phyloP scores from a whole-genome alignment of 208 protist genomes.

The Jaenimonas drosophilae region DNA sequence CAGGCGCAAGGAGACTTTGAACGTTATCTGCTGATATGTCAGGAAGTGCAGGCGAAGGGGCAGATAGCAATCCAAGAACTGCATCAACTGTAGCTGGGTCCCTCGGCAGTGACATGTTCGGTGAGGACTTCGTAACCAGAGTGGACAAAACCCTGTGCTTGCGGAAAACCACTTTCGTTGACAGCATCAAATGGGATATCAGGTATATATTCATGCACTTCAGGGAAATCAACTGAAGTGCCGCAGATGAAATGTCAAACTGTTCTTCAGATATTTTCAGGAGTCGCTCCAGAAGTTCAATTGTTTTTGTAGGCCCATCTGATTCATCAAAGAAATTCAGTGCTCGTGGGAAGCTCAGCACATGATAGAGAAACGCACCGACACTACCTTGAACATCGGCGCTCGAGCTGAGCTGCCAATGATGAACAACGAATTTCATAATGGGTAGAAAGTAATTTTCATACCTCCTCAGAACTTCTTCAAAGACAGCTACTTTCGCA shows the following conservation, averaged over 20 bases:
- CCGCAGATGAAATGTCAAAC: conserved; percentile 56
- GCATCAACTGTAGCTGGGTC: conserved; percentile 62
- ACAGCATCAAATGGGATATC: conserved; percentile 70
- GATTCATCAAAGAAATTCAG: conserved; percentile 53
- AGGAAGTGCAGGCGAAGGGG: conserved; percentile 33
- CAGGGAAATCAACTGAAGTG: conserved; percentile 39
- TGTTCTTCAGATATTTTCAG: conserved; percentile 56
- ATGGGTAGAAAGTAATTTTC: conserved; percentile 48
- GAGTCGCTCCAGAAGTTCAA: conserved; percentile 36
- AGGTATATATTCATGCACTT: conserved; percentile 75
- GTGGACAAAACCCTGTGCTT: conserved; percentile 64
- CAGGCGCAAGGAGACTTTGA: conserved; percentile 56
- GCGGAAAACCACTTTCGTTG: conserved; percentile 72
- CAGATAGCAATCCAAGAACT: conserved; percentile 50
- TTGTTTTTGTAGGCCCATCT: conserved; percentile 32
- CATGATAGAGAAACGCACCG: conserved; percentile 63
- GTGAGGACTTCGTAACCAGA: conserved; percentile 57
- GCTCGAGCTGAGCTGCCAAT: conserved; percentile 43
- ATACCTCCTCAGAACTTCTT: conserved; percentile 63
- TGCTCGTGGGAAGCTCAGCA: conserved; percentile 72
- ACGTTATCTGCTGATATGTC: conserved; percentile 70
- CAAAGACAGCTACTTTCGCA: conserved; percentile 49
- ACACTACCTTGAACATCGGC: conserved; percentile 63
- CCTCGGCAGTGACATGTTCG: conserved; percentile 46
- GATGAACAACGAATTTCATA: conserved; percentile 58